A percentile compares a stretch with the other conserved stretches of the same genome.
Evolutionary conservation across 2,329 filamentous ascomycete species (phyloP).

Genomic region (Fusarium oxysporum): DNA sequence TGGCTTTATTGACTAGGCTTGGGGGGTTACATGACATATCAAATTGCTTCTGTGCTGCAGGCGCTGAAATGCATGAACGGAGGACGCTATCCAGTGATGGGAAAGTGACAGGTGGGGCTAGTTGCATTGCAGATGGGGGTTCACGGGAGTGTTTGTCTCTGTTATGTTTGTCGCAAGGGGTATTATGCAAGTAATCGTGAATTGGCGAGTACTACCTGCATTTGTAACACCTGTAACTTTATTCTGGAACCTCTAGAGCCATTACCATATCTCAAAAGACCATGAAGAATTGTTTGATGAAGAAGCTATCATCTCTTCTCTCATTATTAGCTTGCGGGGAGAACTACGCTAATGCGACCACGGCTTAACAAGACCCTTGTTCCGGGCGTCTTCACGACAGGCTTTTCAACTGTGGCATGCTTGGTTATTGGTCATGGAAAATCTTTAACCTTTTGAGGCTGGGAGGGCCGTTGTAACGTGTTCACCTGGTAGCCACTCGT

Average conservation of each 20-base stretch:
- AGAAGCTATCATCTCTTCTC: background rate
- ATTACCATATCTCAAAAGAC: fast-evolving
- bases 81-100: constrained; percentile 1
- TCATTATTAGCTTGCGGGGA: background rate
- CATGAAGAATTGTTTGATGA: fast-evolving
- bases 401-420: background rate
- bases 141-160: background rate
- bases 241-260: background rate
- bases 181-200: background rate
- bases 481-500: background rate
- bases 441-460: background rate
- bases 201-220: background rate
- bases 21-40: background rate
- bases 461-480: background rate
- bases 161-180: background rate
- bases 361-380: background rate
- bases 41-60: background rate
- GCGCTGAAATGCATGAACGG: background rate
- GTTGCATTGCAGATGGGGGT: background rate
- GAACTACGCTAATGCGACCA: constrained; percentile 29
- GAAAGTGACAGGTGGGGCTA: constrained; percentile 2
- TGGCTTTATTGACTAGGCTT: background rate
- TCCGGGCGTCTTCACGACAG: background rate
- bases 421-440: background rate
- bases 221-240: fast-evolving